phyloP scores from a whole-genome alignment of 495 filamentous ascomycete genomes.

The Daldinia loculata region DNA sequence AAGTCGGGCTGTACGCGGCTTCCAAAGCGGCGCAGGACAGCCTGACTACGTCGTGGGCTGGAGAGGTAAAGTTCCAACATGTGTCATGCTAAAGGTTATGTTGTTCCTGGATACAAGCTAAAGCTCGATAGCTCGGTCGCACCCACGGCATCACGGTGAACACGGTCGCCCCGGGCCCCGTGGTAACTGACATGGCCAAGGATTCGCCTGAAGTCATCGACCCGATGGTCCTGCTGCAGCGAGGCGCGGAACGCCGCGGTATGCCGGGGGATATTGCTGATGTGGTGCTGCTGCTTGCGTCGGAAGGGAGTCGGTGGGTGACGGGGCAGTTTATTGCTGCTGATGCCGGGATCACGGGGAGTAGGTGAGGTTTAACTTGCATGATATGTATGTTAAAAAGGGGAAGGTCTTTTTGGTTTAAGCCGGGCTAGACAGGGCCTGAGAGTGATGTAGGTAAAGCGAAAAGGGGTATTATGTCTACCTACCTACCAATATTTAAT shows the following conservation, averaged over 20 bases:
- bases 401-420: background rate
- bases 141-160: constrained; percentile 53
- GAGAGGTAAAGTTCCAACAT: constrained; percentile 46
- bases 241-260: constrained; percentile 33
- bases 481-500: too few species aligned
- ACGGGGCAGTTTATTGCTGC: constrained; percentile 59
- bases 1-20: constrained; percentile 40
- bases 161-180: constrained; percentile 48
- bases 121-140: constrained; percentile 43
- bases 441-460: background rate
- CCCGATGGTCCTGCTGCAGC: constrained; percentile 3
- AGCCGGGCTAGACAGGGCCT: background rate
- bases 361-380: background rate
- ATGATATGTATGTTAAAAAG: background rate
- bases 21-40: constrained; percentile 48
- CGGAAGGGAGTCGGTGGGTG: constrained; percentile 61
- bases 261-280: constrained; percentile 57
- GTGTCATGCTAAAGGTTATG: too few species aligned
- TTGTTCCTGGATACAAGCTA: too few species aligned
- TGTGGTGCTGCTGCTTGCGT: constrained; percentile 55
- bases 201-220: constrained; percentile 2
- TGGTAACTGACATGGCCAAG: constrained; percentile 42
- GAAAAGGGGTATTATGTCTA: background rate
- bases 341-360: constrained; percentile 53
- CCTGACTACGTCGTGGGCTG: constrained; percentile 41